Conservation (phyloP, 371 early-diverging fungal genomes). For the Parasitella parasitica region DNA sequence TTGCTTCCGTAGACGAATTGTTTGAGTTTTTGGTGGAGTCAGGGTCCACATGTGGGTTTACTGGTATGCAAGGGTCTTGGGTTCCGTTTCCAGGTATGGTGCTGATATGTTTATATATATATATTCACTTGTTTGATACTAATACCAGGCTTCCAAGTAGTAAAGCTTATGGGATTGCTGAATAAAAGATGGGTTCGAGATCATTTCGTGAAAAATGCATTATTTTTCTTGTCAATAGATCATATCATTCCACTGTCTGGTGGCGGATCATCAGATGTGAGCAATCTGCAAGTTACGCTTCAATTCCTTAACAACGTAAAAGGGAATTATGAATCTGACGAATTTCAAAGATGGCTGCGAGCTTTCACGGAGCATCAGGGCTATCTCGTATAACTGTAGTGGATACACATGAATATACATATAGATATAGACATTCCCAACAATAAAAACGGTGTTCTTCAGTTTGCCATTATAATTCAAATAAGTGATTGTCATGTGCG, state of each 20-base stretch:
- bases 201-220: neutral
- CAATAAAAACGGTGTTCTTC: too few relatives aligned
- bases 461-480: too few relatives aligned
- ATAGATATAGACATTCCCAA: too few relatives aligned
- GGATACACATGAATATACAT: too few relatives aligned
- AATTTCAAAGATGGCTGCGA: neutral
- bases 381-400: neutral
- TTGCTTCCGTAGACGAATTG: neutral
- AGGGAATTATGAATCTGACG: neutral
- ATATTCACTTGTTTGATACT: too few relatives aligned
- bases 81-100: neutral
- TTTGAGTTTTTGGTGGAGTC: neutral
- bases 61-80: neutral
- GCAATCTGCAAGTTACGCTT: neutral
- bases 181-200: neutral
- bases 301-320: neutral
- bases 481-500: too few relatives aligned
- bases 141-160: too few relatives aligned
- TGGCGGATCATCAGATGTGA: neutral
- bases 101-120: neutral
- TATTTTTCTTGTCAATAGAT: neutral
- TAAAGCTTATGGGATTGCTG: too few relatives aligned
- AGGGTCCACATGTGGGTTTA: neutral
- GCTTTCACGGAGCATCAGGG: neutral
- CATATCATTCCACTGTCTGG: neutral